Evolutionary conservation across 345 rosid species (phyloP).

Genomic region (Pistacia vera): DNA sequence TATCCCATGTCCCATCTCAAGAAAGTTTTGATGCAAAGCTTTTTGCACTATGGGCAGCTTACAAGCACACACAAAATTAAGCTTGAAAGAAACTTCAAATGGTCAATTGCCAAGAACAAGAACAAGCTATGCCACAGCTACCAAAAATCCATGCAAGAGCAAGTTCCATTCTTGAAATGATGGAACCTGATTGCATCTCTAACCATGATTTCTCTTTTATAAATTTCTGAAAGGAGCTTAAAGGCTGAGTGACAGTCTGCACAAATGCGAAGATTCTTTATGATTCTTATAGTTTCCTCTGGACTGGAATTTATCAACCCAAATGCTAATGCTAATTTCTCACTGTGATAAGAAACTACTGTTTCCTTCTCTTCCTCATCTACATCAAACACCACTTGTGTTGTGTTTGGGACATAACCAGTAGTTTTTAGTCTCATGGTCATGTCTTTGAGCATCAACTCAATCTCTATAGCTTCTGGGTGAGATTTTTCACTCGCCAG

Average conservation of each 20-base stretch:
- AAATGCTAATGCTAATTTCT: conserved; percentile 45
- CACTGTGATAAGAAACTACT: conserved; percentile 44
- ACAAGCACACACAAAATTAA: too few species aligned
- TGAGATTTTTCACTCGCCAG: conserved; percentile 31
- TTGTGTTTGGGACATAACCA: conserved; percentile 33
- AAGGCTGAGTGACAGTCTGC: conserved; percentile 44
- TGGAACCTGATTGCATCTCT: conserved; percentile 52
- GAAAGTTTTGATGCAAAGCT: too few species aligned
- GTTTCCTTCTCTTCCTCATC: conserved; percentile 46
- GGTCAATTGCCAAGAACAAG: too few species aligned
- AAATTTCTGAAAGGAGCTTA: conserved; percentile 37
- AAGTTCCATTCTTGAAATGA: conserved; percentile 39
- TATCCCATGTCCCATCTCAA: too few species aligned
- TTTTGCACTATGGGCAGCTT: too few species aligned
- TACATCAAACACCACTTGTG: conserved; percentile 37
- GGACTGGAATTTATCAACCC: conserved; percentile 29
- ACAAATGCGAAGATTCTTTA: conserved; percentile 50
- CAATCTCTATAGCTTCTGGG: conserved; percentile 22
- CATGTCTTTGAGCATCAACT: conserved; percentile 37
- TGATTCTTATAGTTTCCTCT: conserved; percentile 32
- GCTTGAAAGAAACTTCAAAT: too few species aligned
- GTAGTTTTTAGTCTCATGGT: conserved; percentile 30
- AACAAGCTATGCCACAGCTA: conserved; percentile 3
- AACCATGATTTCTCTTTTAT: conserved; percentile 37
- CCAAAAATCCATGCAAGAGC: conserved; percentile 50